A percentile compares a stretch with the other conserved stretches of the same genome.
Evolutionary conservation across 169 alveolate genomes (phyloP).

Genomic region (Besnoitia besnoiti): DNA sequence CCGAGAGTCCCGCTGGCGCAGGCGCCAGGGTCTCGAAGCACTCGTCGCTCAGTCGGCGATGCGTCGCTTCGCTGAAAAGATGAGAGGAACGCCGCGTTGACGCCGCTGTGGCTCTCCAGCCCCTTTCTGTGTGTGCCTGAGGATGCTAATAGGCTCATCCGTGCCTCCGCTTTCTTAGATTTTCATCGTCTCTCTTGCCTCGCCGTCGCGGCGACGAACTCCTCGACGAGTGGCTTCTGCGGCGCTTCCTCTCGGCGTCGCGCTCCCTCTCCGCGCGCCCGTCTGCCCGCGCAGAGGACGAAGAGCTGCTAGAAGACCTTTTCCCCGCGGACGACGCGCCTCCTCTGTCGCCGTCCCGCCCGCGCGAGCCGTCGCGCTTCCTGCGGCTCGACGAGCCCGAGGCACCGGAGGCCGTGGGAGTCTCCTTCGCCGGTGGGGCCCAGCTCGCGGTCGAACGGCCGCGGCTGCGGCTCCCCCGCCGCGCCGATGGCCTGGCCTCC

Average conservation of each 20-base stretch:
- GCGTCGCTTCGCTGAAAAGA: no score
- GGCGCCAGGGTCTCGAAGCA: no score
- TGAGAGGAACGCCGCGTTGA: no score
- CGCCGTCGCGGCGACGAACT: background rate
- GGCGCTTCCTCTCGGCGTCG: background rate
- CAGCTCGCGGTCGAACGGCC: background rate
- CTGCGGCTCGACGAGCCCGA: background rate
- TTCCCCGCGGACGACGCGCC: background rate
- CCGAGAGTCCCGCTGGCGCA: no score
- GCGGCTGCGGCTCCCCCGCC: background rate
- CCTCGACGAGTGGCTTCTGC: background rate
- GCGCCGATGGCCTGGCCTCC: background rate
- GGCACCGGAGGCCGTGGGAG: background rate
- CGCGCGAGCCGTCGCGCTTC: background rate
- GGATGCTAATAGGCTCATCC: no score
- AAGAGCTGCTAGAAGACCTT: background rate
- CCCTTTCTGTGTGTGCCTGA: no score
- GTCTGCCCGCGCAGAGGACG: background rate
- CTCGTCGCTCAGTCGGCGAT: no score
- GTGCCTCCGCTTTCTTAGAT: background rate
- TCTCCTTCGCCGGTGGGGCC: background rate
- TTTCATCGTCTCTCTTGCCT: background rate
- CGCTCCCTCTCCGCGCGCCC: background rate
- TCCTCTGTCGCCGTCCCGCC: background rate
- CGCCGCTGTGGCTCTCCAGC: no score